Percentiles rank a stretch among this genome's conserved stretches.
phyloP scores from a whole-genome alignment of 1,284 basidiomycete species.

The Phellopilus nigrolimitatus region DNA sequence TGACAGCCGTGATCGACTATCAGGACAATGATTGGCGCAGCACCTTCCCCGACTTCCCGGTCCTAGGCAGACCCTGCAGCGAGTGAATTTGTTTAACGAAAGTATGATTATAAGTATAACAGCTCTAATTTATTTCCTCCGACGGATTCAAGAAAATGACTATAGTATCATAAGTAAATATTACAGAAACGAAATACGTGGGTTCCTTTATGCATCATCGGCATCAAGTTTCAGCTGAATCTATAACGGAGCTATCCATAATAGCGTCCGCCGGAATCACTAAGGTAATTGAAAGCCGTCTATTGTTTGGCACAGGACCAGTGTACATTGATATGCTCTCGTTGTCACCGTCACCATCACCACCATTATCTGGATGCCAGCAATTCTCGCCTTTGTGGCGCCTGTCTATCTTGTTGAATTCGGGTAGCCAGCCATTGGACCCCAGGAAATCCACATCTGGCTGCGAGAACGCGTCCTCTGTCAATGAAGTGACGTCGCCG shows the following conservation, averaged over 20 bases:
- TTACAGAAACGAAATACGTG: too few relatives aligned
- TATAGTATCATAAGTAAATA: too few relatives aligned
- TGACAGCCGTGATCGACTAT: too few relatives aligned
- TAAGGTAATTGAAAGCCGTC: constrained; percentile 11
- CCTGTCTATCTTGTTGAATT: constrained; percentile 10
- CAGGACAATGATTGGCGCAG: too few relatives aligned
- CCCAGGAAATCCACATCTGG: constrained; percentile 3
- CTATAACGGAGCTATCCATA: constrained; percentile 2
- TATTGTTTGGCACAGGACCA: constrained; percentile 6
- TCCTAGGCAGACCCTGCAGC: too few relatives aligned
- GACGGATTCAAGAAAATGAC: too few relatives aligned
- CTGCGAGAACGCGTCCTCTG: not conserved
- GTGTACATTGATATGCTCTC: constrained; percentile 10
- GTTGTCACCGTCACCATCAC: not conserved
- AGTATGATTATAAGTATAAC: too few relatives aligned
- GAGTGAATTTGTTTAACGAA: too few relatives aligned
- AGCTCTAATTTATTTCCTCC: too few relatives aligned
- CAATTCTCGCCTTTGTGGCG: constrained; percentile 14
- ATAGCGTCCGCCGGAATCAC: constrained; percentile 7
- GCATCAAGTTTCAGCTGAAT: not conserved
- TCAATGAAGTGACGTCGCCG: constrained; percentile 9
- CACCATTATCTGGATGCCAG: not conserved
- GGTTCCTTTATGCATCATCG: too few relatives aligned
- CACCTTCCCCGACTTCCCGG: too few relatives aligned
- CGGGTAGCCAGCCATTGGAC: constrained; percentile 13